Evolutionary conservation across 805 yeast species (phyloP), one percentile per base, ranked within the genome.

Genomic region (Metschnikowia peoriensis): DNA sequence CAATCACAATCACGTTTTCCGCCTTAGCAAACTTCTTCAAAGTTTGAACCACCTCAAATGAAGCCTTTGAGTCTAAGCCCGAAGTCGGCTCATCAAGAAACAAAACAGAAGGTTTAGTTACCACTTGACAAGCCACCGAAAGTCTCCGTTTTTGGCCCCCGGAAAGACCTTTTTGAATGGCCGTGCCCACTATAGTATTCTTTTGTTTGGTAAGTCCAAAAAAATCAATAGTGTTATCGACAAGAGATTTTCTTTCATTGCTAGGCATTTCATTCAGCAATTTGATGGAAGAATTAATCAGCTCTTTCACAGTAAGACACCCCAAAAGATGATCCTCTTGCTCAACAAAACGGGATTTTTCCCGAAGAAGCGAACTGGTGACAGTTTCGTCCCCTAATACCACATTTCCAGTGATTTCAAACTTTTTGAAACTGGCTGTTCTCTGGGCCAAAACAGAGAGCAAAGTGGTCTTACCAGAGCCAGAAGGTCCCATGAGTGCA

Each of bases 21-120:
- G 70, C 66, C 4, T 68, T 60, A 1, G 76, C 66, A 16, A 73
- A 59, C 51, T 78, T 74, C 57, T 82, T 80, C 51, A 89, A 74
- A 0, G 89, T 81, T 42, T 77, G 72, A 11, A 89, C 78, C 34
- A 89, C 72, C 54, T 82, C 70, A 55, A 76, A 80, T 0, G 96
- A 91, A 8, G 90, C 84, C 56, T 82, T 83, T 8, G 96, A 84
- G 66, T 89, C 96, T 37, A 89, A 68, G 0, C 96, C 96, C 0
- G 96, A 88, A 0, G 96, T 89, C 3, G 96, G 96, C 60, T 89
- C 96, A 66, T 89, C 97, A 43, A 89, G 69, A 61, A 89, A 89
- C 55, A 89, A 67, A 0, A 89, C 71, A 0, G 89, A 81, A 0
- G 96, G 96, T 57, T 84, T 86, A 4, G 88, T 80, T 42, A 89